Percentiles rank a stretch among this genome's conserved stretches.
phyloP scores from a whole-genome alignment of 805 yeast species.

The Cyberlindnera meyerae region DNA sequence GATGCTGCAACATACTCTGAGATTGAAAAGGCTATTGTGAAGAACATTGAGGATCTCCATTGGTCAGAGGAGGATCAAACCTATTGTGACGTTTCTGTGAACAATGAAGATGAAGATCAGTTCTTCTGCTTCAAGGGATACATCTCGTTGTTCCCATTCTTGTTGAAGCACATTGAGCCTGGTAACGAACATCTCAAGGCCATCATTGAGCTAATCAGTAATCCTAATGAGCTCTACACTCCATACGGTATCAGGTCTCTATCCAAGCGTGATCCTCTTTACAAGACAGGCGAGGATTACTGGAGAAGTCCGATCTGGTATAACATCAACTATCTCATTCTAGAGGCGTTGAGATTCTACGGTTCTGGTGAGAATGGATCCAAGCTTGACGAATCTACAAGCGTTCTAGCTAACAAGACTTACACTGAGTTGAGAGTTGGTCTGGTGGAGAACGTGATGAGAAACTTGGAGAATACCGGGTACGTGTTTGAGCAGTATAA shows the following conservation, averaged over 20 bases:
- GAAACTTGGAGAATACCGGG: conserved; percentile 72
- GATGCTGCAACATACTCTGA: conserved; percentile 52
- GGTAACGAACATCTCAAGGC: conserved; percentile 43
- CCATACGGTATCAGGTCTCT: conserved; percentile 77
- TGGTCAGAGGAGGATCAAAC: conserved; percentile 67
- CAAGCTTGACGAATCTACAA: conserved; percentile 27
- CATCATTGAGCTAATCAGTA: conserved; percentile 53
- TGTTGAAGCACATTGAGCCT: conserved; percentile 57
- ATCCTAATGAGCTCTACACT: conserved; percentile 74
- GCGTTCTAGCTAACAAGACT: conserved; percentile 36
- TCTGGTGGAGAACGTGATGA: conserved; percentile 60
- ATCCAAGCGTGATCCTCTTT: conserved; percentile 58
- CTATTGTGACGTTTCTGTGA: conserved; percentile 81
- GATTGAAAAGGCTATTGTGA: conserved; percentile 51
- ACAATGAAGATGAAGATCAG: conserved; percentile 64
- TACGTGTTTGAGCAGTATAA: conserved; percentile 90
- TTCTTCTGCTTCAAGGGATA: conserved; percentile 89
- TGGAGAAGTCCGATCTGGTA: conserved; percentile 97
- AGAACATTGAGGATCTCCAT: conserved; percentile 67
- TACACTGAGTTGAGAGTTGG: conserved; percentile 61
- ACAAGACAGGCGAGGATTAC: conserved; percentile 81
- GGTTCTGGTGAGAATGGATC: conserved; percentile 22
- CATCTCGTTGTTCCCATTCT: conserved; percentile 79
- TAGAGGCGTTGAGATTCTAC: conserved; percentile 67
- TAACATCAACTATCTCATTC: conserved; percentile 77